phyloP scores from a whole-genome alignment of 1,284 basidiomycete species.

The Fistulina hepatica region DNA sequence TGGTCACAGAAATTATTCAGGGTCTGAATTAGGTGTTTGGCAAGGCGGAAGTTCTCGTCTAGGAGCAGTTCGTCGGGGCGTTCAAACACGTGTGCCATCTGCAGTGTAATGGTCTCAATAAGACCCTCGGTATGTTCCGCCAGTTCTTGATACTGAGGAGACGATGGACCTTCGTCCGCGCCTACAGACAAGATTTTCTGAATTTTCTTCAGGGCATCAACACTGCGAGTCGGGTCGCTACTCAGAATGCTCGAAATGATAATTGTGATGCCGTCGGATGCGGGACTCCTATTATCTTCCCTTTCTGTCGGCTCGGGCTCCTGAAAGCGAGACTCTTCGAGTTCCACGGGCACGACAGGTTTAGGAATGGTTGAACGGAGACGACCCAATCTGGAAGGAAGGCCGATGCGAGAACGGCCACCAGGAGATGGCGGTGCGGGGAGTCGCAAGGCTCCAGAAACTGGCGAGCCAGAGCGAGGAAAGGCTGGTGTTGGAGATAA shows the following conservation, averaged over 20 bases:
- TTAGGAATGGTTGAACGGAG: conserved; percentile 44
- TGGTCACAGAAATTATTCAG: conserved; percentile 89
- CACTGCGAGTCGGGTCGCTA: conserved; percentile 74
- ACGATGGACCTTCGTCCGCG: conserved; percentile 60
- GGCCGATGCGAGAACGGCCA: conserved; percentile 27
- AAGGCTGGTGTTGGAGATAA: conserved; percentile 37
- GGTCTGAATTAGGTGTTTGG: conserved; percentile 93
- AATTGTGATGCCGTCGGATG: conserved; percentile 55
- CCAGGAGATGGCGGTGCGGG: conserved; percentile 36
- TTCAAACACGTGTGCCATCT: conserved; percentile 85
- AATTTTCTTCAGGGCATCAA: conserved; percentile 90
- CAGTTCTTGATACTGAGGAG: conserved; percentile 61
- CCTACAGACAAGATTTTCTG: conserved; percentile 71
- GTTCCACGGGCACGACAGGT: conserved; percentile 16
- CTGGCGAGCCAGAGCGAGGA: conserved; percentile 40
- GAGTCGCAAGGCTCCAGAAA: conserved; percentile 27
- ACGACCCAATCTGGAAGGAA: conserved; percentile 48
- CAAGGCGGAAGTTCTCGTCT: conserved; percentile 77
- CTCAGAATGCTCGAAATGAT: conserved; percentile 78
- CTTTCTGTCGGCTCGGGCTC: conserved; percentile 5
- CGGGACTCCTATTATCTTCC: conserved; percentile 14
- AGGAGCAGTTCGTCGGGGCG: conserved; percentile 60
- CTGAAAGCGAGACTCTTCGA: conserved; percentile 4
- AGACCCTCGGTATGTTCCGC: conserved; percentile 80
- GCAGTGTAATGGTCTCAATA: conserved; percentile 78